phyloP scores from a whole-genome alignment of 306 rosid genomes.

The Sesbania bispinosa region DNA sequence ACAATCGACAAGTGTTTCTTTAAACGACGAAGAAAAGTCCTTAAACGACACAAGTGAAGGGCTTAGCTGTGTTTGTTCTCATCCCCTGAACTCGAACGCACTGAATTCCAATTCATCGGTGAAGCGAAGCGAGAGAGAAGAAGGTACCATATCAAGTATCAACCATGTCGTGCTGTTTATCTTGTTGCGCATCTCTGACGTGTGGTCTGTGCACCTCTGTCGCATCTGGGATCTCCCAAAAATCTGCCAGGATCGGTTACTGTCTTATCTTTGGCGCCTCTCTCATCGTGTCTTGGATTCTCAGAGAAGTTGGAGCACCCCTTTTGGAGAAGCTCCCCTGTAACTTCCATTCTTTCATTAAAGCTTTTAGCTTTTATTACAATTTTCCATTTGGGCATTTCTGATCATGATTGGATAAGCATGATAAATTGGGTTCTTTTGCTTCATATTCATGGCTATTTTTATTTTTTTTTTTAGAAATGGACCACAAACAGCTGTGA shows the following conservation, averaged over 20 bases:
- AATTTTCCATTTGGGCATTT: constrained; percentile 27
- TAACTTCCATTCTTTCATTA: constrained; percentile 26
- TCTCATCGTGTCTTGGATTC: constrained; percentile 76
- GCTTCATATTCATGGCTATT: background rate
- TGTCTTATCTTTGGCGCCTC: constrained; percentile 84
- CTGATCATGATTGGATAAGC: background rate
- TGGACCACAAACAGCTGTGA: background rate
- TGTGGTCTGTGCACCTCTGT: constrained; percentile 88
- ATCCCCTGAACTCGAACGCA: background rate
- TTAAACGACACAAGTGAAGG: constrained; percentile 17
- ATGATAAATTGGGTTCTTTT: background rate
- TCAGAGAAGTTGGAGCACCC: constrained; percentile 88
- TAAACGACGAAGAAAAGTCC: constrained; percentile 14
- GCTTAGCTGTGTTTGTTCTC: background rate
- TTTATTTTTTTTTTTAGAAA: background rate
- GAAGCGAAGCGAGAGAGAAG: constrained; percentile 11
- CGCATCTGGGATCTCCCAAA: constrained; percentile 76
- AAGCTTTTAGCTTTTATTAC: background rate
- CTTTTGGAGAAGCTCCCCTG: constrained; percentile 82
- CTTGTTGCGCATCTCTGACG: constrained; percentile 58
- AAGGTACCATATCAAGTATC: background rate
- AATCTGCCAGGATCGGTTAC: constrained; percentile 85
- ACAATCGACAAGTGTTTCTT: background rate
- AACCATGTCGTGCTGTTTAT: constrained; percentile 66
- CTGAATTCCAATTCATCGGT: background rate